Evolutionary conservation across 257 asterid species (phyloP), one percentile per base, ranked within the genome.

Genomic region (Henckelia pumila): DNA sequence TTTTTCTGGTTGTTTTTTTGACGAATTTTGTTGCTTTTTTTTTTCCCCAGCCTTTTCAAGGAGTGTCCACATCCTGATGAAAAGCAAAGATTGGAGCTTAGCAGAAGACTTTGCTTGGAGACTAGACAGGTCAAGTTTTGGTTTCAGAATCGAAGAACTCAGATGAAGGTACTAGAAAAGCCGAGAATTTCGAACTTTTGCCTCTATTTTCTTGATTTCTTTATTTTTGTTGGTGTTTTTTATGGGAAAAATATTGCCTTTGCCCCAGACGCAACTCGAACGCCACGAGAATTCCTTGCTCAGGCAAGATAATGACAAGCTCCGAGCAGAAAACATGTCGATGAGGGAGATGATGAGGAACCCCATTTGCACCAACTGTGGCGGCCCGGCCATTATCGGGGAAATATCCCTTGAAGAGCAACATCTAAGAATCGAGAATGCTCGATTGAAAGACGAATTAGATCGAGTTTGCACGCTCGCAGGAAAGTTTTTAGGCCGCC

Each of bases 11-110:
- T 66, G 53, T 35, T 49, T n/a, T n/a, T 33, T 19, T 23, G 14
- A n/a, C 32, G 61, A 26, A 30, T 26, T 56, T 28, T 47, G 25
- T 25, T 59, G 3, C 24, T 28, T 7, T 3, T 57, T 20, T 40
- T 40, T 35, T 73, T 66, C 37, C 63, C n/a, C 21, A 85, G 92
- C 69, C 62, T 79, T 58, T 85, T 83, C 66, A 83, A 83, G 71
- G 92, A 85, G 71, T 78, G 78, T 53, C 91, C 89, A 5, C 89
- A 85, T 71, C 92, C 92, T 0, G 87, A 83, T 76, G 89, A 79
- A 30, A 83, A 83, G 74, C 87, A 81, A 68, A 69, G 92, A 40
- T 17, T 79, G 73, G 89, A 86, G 72, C 84, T 86, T 59, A 78
- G 92, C 75, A 79, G 21, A 66, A 69, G 84, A 68, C 87, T 86